Conservation (phyloP, 306 rosid species). For the Glycine latifolia region DNA sequence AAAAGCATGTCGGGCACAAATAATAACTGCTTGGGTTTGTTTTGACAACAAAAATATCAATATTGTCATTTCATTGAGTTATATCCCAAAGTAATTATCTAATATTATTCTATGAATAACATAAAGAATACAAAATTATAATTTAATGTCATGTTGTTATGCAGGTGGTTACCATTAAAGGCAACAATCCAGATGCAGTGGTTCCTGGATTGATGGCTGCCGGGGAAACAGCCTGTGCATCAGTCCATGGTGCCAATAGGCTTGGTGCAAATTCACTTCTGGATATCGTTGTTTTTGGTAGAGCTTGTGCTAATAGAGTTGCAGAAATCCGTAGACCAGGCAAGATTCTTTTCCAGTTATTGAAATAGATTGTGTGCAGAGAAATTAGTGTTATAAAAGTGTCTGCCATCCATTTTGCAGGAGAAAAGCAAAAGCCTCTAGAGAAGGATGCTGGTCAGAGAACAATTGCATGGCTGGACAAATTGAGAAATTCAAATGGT, state of each 20-base stretch:
- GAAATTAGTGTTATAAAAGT: not conserved
- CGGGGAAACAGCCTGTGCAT: slow-evolving; percentile 94
- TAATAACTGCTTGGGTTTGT: slow-evolving; percentile 10
- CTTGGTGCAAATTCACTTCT: slow-evolving; percentile 97
- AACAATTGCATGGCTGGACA: slow-evolving; percentile 97
- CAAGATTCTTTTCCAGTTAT: slow-evolving; percentile 41
- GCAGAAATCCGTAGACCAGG: slow-evolving; percentile 87
- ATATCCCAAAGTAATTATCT: slow-evolving; percentile 3
- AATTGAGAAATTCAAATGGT: slow-evolving; percentile 88
- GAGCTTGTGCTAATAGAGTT: slow-evolving; percentile 96
- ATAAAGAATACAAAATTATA: not conserved
- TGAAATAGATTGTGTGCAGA: not conserved
- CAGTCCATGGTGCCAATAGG: slow-evolving; percentile 94
- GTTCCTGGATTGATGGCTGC: slow-evolving; percentile 93
- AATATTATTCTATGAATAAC: slow-evolving; percentile 29
- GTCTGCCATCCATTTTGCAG: slow-evolving; percentile 55
- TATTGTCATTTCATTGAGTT: slow-evolving; percentile 14
- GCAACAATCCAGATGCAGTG: slow-evolving; percentile 72
- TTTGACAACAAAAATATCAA: slow-evolving; percentile 19
- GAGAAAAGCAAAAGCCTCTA: slow-evolving; percentile 84
- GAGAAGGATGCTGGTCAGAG: slow-evolving; percentile 90
- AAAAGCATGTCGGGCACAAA: slow-evolving; percentile 6
- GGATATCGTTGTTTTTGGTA: slow-evolving; percentile 91
- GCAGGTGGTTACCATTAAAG: slow-evolving; percentile 80
- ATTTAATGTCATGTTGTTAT: slow-evolving; percentile 25